Conservation (phyloP, 192 early-diverging fungal genomes). For the Coemansia furcata region DNA sequence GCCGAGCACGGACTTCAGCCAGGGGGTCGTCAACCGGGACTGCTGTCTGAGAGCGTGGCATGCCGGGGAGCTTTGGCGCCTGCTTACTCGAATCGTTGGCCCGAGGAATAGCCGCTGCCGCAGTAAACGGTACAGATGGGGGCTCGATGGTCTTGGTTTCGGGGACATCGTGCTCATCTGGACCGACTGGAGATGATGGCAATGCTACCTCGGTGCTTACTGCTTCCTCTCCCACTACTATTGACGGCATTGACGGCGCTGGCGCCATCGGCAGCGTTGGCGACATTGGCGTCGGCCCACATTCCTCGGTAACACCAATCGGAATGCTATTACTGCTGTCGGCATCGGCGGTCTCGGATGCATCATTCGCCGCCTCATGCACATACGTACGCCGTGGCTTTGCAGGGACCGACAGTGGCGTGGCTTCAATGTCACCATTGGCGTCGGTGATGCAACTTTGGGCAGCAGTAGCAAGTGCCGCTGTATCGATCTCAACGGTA, state of each 20-base stretch:
- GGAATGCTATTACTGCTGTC: neutral
- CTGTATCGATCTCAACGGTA: neutral
- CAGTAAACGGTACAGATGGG: slow-evolving; percentile 5
- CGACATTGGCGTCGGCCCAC: neutral
- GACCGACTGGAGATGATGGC: neutral
- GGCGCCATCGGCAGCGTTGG: neutral
- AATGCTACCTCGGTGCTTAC: slow-evolving; percentile 1
- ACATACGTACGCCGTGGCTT: slow-evolving; percentile 14
- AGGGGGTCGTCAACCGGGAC: slow-evolving; percentile 21
- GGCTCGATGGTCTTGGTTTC: slow-evolving; percentile 5
- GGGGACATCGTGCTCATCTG: neutral
- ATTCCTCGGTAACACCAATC: neutral
- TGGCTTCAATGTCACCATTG: neutral
- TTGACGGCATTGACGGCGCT: neutral
- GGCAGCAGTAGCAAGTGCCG: neutral
- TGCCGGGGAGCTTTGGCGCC: slow-evolving; percentile 17
- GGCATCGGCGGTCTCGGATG: neutral
- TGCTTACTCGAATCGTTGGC: neutral
- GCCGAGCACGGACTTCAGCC: slow-evolving; percentile 38
- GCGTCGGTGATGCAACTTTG: neutral
- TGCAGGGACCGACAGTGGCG: slow-evolving; percentile 8
- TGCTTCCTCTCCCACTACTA: neutral
- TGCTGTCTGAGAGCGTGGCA: slow-evolving; percentile 25
- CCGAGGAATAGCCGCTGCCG: slow-evolving; percentile 17
- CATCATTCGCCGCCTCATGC: neutral